A percentile compares a stretch with the other conserved stretches of the same genome.
phyloP scores from a whole-genome alignment of 495 filamentous ascomycete species.

The Talaromyces liani region DNA sequence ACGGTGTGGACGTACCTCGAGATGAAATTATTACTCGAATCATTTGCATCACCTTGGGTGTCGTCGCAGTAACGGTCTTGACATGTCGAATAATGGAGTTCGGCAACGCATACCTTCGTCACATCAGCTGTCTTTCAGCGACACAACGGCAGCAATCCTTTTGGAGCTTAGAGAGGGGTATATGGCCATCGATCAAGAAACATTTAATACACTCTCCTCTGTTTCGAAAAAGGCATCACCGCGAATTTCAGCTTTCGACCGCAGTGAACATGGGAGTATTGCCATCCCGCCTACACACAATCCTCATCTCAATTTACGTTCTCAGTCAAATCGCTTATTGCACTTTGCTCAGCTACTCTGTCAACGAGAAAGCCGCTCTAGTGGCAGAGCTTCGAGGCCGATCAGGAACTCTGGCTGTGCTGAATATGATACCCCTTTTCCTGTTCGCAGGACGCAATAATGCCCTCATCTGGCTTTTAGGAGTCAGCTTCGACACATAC shows the following conservation, averaged over 20 bases:
- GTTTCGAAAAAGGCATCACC: conserved; percentile 76
- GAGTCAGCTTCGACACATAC: conserved; percentile 93
- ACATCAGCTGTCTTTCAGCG: conserved; percentile 56
- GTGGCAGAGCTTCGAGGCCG: conserved; percentile 71
- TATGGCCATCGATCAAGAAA: conserved; percentile 71
- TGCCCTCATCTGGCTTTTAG: conserved; percentile 72
- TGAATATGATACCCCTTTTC: conserved; percentile 90
- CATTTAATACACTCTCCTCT: conserved; percentile 78
- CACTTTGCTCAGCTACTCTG: conserved; percentile 60
- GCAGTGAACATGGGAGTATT: conserved; percentile 87
- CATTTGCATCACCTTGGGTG: conserved; percentile 39
- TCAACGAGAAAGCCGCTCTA: conserved; percentile 37
- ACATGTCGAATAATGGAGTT: conserved; percentile 51
- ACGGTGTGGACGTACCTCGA: conserved; percentile 35
- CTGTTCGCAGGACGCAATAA: conserved; percentile 90
- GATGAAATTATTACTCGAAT: conserved; percentile 35
- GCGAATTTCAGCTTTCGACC: conserved; percentile 75
- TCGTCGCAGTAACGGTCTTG: conserved; percentile 45
- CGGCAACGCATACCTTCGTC: conserved; percentile 62
- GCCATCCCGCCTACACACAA: conserved; percentile 75
- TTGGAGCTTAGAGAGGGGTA: conserved; percentile 56
- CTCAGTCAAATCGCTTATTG: conserved; percentile 74
- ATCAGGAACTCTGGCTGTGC: conserved; percentile 69
- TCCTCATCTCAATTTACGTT: conserved; percentile 66
- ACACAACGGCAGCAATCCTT: conserved; percentile 42